Evolutionary conservation across 2,329 filamentous ascomycete species (phyloP), one percentile per base, ranked within the genome.

Genomic region (Coniochaeta hoffmannii): DNA sequence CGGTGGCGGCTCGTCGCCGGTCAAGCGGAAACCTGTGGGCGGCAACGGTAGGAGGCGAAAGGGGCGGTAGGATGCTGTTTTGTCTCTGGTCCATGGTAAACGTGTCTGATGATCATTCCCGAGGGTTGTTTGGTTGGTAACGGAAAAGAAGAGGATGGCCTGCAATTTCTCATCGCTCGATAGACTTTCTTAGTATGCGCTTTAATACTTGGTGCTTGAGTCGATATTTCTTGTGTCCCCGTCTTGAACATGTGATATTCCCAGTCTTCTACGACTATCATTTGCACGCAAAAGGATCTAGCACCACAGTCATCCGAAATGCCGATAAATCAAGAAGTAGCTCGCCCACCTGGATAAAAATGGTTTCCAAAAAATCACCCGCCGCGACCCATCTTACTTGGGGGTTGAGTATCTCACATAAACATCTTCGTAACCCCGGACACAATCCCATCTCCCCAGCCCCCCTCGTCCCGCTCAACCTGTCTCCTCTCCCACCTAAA

Each of bases 1-100:
- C 22, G 58, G 65, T 46, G 41, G 41, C 22, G 58, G 65, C 60
- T 55, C 58, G 57, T 69, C 73, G 38, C 67, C 72, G 17, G 60
- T 65, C n/a, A 76, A 76, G 63, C 68, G 71, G 59, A 77, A 74
- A 56, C 60, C 67, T 6, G 65, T 66, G 28, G 64, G 61, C 12
- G 53, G 58, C 22, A 63, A 62, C 14, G 63, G 63, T 32, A 46
- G 22, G 30, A 51, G 49, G 49, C 49, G 49, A 1, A 51, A 51
- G 22, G 49, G 49, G 31, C 49, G 49, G 30, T 51, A 51, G 49
- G 5, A 34, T 15, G 10, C 30, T 28, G 44, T 34, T n/a, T 34
- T 34, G 49, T 26, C 22, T 28, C 41, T 19, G 11, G 19, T 7
- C 30, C 19, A 6, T n/a, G 5, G 15, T 28, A 19, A n/a, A 12